Evolutionary conservation across 129 eudicot species (phyloP), one percentile per base, ranked within the genome.

Genomic region (Escallonia rubra): DNA sequence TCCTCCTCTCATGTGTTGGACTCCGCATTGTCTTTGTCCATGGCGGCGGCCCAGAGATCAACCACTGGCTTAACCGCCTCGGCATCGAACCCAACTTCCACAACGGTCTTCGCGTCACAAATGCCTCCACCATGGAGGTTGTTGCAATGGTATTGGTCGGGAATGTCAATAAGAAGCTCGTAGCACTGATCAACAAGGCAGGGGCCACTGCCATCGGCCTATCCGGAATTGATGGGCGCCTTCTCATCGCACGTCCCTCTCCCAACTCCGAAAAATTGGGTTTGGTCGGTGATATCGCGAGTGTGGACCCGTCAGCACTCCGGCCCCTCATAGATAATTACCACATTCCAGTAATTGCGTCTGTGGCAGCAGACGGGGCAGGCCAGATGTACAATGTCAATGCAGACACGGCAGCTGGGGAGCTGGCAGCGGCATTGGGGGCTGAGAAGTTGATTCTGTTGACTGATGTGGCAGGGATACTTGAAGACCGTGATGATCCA

Each of bases 21-120:
- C 74, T 93, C 3, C 90, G 88, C 8, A 87, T 87, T 43, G 91
- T 93, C 12, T 82, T 93, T 43, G 96, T 93, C 57, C 98, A 93
- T 9, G 96, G 96, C 4, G 96, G 96, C n/a, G 98, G 98, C 42
- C 98, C 96, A 1, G 98, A 92, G 59, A 92, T 92, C 74, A 92
- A 89, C 71, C 83, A 59, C 15, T 92, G 98, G 98, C 95, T 92
- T 3, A 69, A 58, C 0, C 67, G 75, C 1, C 83, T 92, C 55
- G 83, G 83, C 7, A 71, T 86, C 43, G 45, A 86, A 53, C 96
- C 98, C 2, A 78, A 74, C 69, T 92, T 92, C 40, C 76, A 89
- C 3, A 80, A 92, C 58, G 98, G 98, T 2, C 79, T 89, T 8
- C 82, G 98, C 8, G 86, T 93, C 41, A 92, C 96, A 0, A 95